Evolutionary conservation across 805 yeast genomes (phyloP), one percentile per base, ranked within the genome.

Genomic region (Hagleromyces aurorensis): DNA sequence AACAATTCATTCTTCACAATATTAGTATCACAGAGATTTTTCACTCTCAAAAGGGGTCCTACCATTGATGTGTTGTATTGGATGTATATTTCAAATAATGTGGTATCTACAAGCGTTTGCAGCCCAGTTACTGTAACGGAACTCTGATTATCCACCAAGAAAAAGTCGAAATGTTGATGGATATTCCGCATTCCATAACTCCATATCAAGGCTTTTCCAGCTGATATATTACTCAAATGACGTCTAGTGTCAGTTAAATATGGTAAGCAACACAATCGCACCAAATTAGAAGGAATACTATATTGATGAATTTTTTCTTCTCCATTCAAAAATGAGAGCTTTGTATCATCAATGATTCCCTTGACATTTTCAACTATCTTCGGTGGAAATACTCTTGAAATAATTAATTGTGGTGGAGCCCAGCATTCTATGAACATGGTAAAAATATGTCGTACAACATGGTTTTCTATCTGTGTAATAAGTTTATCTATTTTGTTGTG

Each of bases 31-130:
- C 96, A 85, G 41, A 65, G 62, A 52, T 87, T 91, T 16, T 72
- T 70, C 2, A 85, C 67, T 27, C 97, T 64, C 4, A 89, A 64
- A 13, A 89, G 69, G 0, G 97, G 91, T 0, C 89, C 94, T 9
- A 89, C 69, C 50, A 89, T 64, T 38, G 78, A 69, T 0, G 83
- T 81, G 32, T 73, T 72, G 17, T 72, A 71, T n/a, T 73, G 50
- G 34, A 75, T 62, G 49, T 91, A 89, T 36, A 91, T 72, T 29
- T 72, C 64, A 45, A 89, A 84, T 12, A 91, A 62, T 1, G 84
- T 67, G 0, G 94, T 80, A 48, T 89, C 98, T 2, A 91, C 70
- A 1, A 69, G 36, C 4, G 46, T 47, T 4, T 64, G 49, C 25
- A 72, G 57, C 7, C 63, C 52, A 6, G 59, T 47, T 2, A 52